Base-by-base conservation (phyloP, 331 rosid species). In the Acacia pycnantha region DNA sequence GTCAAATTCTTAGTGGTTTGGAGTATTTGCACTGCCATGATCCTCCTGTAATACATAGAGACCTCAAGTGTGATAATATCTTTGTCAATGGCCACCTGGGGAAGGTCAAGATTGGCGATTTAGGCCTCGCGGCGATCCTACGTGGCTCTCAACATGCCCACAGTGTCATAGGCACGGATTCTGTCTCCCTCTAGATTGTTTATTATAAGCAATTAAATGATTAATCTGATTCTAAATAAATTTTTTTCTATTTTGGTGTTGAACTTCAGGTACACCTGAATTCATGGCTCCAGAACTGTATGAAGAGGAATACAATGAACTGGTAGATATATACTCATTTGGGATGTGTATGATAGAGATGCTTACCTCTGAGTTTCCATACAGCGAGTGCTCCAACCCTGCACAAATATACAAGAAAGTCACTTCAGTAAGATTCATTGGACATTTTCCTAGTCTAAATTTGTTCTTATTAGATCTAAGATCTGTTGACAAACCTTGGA, bases 351-450 rank as follows among this genome's bases (percentile, higher is more conserved):
- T 95, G 87, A 82, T 95, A 58, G 98, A 95, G 76, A 86, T 95
- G 93, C 89, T 95, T 37, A 93, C 98, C 82, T 86, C 90, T 35
- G 97, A 95, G 82, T 88, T 91, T 61, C 98, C 98, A 1, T 93
- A 93, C 11, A 87, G 86, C 76, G 98, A 95, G 80, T 95, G 98
- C 87, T 83, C 92, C 64, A 95, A 95, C 56, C 94, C 98, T 14
- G 98, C 98, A 79, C 98, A 95, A 82, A 95, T 95, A 22, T 95
- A 93, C 90, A 95, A 93, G 88, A 95, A 90, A 90, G 98, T 95
- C 54, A 90, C 96, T 61, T 83, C 93, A 27, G 98, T 93, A 85
- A 87, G 92, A 62, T 68, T 76, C 21, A 48, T 47, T 37, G 2
- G 35, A 41, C 19, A 31, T 12, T 48, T 37, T 4, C 12, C 22